A percentile compares a stretch with the other conserved stretches of the same genome.
phyloP scores from a whole-genome alignment of 495 filamentous ascomycete genomes.

The Xylaria palmicola region DNA sequence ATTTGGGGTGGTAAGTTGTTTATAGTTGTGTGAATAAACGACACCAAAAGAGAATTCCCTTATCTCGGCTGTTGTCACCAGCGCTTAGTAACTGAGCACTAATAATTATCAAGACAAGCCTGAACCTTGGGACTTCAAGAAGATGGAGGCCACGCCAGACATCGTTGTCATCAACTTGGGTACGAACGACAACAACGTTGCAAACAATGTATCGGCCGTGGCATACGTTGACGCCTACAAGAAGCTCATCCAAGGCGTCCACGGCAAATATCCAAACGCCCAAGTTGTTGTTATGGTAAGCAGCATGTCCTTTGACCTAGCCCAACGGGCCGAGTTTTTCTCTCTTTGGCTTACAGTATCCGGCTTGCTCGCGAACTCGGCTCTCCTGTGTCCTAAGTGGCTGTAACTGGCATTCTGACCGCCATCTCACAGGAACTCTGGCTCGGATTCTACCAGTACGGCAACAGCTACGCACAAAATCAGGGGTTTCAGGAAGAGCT shows the following conservation, averaged over 20 bases:
- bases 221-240: slow-evolving; percentile 58
- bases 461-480: slow-evolving; percentile 53
- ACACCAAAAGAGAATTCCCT: not conserved
- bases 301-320: not conserved
- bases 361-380: not conserved
- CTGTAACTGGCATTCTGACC: not conserved
- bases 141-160: slow-evolving; percentile 57
- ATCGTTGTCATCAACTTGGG: slow-evolving; percentile 68
- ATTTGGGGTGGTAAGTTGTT: slow-evolving; percentile 49
- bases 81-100: not conserved
- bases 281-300: slow-evolving; percentile 63
- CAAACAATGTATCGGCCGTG: slow-evolving; percentile 55
- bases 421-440: slow-evolving; percentile 53
- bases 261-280: slow-evolving; percentile 60
- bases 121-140: slow-evolving; percentile 60
- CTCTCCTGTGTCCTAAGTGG: not conserved
- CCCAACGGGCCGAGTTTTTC: not conserved
- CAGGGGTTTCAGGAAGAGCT: slow-evolving; percentile 55
- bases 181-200: slow-evolving; percentile 62
- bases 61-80: not conserved
- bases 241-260: slow-evolving; percentile 60
- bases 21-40: not conserved
- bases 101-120: slow-evolving; percentile 40
- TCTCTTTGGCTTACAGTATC: not conserved
- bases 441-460: slow-evolving; percentile 54